A percentile compares a stretch with the other conserved stretches of the same genome.
Conservation (phyloP, 208 protist genomes). For the Angomonas ambiguus region DNA sequence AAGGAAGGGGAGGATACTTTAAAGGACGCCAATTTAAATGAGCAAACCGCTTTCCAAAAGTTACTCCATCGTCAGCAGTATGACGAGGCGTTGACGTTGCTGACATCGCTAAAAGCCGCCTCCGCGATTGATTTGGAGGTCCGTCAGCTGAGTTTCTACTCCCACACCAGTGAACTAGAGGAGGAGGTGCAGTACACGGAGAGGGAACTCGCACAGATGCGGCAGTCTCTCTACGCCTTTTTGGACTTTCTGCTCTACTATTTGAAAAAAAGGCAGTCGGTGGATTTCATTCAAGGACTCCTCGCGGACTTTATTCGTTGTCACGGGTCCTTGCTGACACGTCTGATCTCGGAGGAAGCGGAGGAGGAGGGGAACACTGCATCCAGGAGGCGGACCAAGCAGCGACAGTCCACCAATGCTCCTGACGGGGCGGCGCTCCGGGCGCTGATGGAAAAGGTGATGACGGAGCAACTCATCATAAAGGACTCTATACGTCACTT, state of each 20-base stretch:
- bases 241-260: constrained; percentile 54
- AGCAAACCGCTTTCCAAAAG: constrained; percentile 54
- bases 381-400: too few species aligned
- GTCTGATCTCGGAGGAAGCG: constrained; percentile 39
- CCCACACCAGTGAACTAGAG: constrained; percentile 1
- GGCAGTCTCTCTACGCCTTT: constrained; percentile 36
- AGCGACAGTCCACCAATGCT: too few species aligned
- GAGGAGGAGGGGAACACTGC: constrained; percentile 12
- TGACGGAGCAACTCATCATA: neutral
- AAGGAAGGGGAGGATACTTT: constrained; percentile 7
- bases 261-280: constrained; percentile 51
- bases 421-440: too few species aligned
- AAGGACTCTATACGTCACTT: neutral
- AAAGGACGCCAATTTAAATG: constrained; percentile 24
- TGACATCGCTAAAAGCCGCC: constrained; percentile 42
- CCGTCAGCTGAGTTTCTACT: constrained; percentile 60
- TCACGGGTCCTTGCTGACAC: constrained; percentile 59
- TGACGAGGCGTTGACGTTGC: constrained; percentile 55
- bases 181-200: constrained; percentile 62
- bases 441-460: neutral
- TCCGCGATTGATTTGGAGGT: constrained; percentile 77
- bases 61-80: constrained; percentile 53
- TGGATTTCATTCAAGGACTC: constrained; percentile 78
- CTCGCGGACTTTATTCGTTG: constrained; percentile 61
- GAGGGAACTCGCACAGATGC: constrained; percentile 53